These are phyloP conservation scores for Tulasnella sp. DNA, from an alignment of 768 basidiomycete genomes.

Conservation along the genomic window DNA sequence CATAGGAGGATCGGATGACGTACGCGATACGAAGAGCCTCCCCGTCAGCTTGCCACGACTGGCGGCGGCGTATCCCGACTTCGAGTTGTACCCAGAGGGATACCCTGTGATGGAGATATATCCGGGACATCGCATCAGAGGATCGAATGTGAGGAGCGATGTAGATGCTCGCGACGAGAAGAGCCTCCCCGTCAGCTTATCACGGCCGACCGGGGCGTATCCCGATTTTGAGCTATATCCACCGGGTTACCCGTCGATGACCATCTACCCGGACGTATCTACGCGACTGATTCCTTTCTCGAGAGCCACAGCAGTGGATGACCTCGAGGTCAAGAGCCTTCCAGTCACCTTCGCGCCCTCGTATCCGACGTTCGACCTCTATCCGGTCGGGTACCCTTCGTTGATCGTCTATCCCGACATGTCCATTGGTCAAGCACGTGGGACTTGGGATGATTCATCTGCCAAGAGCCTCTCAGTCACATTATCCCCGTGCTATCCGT, in stretches of 20 bases:
- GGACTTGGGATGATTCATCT: not conserved
- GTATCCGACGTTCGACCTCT: slow-evolving; percentile 14
- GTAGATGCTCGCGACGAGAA: too few species aligned
- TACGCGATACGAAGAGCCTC: not conserved
- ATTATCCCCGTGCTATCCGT: not conserved
- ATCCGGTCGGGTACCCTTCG: slow-evolving; percentile 9
- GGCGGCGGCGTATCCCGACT: not conserved
- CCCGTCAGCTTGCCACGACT: not conserved
- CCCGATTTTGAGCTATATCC: not conserved
- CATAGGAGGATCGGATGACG: not conserved
- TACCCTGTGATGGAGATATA: slow-evolving; percentile 16
- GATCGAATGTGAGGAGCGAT: too few species aligned
- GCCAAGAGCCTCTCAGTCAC: not conserved
- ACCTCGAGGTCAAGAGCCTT: not conserved
- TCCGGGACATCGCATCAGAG: not conserved
- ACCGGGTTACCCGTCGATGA: slow-evolving; percentile 1
- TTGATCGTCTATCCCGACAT: slow-evolving; percentile 6
- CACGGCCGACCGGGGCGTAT: not conserved
- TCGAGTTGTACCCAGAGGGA: not conserved
- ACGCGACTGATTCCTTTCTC: not conserved
- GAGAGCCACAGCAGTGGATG: too few species aligned
- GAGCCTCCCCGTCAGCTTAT: not conserved
- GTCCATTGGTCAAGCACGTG: too few species aligned
- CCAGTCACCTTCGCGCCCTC: not conserved
- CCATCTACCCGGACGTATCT: not conserved